Evolutionary conservation across 2,329 filamentous ascomycete genomes (phyloP).

Genomic region (Aspergillus candidus): DNA sequence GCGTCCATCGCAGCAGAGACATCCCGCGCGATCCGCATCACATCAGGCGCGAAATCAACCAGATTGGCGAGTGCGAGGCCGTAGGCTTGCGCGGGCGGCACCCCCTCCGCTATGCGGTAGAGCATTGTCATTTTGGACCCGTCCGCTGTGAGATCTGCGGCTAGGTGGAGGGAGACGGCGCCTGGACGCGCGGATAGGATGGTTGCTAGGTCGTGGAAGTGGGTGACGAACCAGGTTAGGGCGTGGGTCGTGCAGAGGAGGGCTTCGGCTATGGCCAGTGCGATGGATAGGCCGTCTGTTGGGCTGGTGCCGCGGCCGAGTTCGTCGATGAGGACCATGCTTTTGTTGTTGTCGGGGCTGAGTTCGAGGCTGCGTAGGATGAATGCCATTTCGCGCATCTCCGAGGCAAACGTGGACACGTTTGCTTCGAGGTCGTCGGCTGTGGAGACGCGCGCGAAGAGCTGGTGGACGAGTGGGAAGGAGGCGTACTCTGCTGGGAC

Average conservation of each 20-base stretch:
- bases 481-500: constrained; percentile 80
- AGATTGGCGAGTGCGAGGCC: constrained; percentile 75
- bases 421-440: constrained; percentile 87
- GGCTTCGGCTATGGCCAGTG: constrained; percentile 82
- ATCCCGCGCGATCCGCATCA: constrained; percentile 62
- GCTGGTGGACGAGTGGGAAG: constrained; percentile 70
- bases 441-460: constrained; percentile 82
- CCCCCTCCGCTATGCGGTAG: constrained; percentile 72
- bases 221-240: constrained; percentile 87
- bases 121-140: constrained; percentile 72
- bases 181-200: constrained; percentile 70
- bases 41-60: constrained; percentile 61
- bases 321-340: constrained; percentile 83
- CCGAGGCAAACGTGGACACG: constrained; percentile 84
- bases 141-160: constrained; percentile 57
- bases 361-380: constrained; percentile 77
- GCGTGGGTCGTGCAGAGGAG: constrained; percentile 67
- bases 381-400: constrained; percentile 95
- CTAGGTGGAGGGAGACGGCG: constrained; percentile 76
- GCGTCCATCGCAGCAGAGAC: constrained; percentile 59
- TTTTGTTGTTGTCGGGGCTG: constrained; percentile 37
- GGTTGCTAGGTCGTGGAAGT: constrained; percentile 75
- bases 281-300: constrained; percentile 80
- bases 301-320: constrained; percentile 87
- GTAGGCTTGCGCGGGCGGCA: constrained; percentile 66